A percentile compares a stretch with the other conserved stretches of the same genome.
phyloP scores from a whole-genome alignment of 441 rosid genomes.

The Bruguiera hainesii region DNA sequence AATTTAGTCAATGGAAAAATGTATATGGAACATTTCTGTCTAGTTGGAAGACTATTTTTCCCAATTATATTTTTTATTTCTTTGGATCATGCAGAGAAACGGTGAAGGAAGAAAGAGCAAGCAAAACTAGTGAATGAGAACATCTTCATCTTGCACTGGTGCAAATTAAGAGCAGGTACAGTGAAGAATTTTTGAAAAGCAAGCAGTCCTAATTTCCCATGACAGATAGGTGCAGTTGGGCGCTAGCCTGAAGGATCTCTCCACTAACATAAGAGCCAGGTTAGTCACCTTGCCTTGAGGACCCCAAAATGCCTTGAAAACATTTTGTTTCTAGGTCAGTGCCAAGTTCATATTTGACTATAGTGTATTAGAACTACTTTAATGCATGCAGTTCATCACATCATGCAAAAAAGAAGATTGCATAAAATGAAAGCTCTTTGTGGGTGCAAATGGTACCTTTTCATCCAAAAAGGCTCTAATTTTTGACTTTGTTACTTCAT shows the following conservation, averaged over 20 bases:
- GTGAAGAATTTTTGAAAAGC: neutral
- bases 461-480: conserved; percentile 85
- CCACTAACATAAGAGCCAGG: neutral
- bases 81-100: neutral
- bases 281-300: neutral
- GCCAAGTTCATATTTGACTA: neutral
- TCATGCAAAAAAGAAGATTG: conserved; percentile 4
- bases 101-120: neutral
- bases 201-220: neutral
- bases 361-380: neutral
- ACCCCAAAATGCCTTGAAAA: neutral
- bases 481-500: conserved; percentile 88
- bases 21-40: no score
- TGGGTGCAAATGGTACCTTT: conserved; percentile 47
- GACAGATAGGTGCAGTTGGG: neutral
- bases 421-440: conserved; percentile 1
- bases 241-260: neutral
- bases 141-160: neutral
- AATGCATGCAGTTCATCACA: neutral
- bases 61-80: neutral
- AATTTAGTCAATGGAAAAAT: neutral
- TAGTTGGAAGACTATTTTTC: neutral
- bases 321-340: neutral
- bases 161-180: neutral
- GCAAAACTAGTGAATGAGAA: neutral